Evolutionary conservation across 805 yeast species (phyloP).

Genomic region (Kuraishia floccosa): DNA sequence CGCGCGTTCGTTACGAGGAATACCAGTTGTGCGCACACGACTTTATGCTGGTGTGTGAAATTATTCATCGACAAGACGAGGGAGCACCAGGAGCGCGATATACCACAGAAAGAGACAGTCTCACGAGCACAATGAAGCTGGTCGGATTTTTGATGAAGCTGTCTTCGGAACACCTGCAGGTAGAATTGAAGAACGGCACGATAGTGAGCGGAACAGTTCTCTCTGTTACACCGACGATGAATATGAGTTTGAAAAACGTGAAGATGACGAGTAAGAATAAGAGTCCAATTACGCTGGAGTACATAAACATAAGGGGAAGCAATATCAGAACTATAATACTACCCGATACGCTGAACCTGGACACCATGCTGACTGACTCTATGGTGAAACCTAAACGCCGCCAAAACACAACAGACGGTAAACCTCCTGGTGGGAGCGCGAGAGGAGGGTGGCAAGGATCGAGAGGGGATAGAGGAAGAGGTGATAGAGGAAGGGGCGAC

Average conservation of each 20-base stretch:
- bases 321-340: constrained; percentile 73
- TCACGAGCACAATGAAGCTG: constrained; percentile 51
- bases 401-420: too few species aligned
- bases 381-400: constrained; percentile 18
- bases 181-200: constrained; percentile 87
- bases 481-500: constrained; percentile 15
- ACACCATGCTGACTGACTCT: constrained; percentile 44
- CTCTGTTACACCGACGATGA: constrained; percentile 86
- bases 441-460: not conserved
- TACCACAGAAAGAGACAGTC: too few species aligned
- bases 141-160: constrained; percentile 77
- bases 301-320: constrained; percentile 80
- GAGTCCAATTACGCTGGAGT: constrained; percentile 61
- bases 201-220: constrained; percentile 75
- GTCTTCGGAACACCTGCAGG: constrained; percentile 76
- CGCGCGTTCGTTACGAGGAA: too few species aligned
- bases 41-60: too few species aligned
- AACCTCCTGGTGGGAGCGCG: not conserved
- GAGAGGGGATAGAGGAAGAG: constrained; percentile 10
- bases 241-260: constrained; percentile 69
- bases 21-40: too few species aligned
- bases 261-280: constrained; percentile 65
- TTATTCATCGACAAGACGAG: too few species aligned
- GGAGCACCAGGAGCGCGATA: too few species aligned
- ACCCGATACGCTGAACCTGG: constrained; percentile 80